phyloP scores from a whole-genome alignment of 2,329 filamentous ascomycete genomes.

The Ilyonectria destructans region DNA sequence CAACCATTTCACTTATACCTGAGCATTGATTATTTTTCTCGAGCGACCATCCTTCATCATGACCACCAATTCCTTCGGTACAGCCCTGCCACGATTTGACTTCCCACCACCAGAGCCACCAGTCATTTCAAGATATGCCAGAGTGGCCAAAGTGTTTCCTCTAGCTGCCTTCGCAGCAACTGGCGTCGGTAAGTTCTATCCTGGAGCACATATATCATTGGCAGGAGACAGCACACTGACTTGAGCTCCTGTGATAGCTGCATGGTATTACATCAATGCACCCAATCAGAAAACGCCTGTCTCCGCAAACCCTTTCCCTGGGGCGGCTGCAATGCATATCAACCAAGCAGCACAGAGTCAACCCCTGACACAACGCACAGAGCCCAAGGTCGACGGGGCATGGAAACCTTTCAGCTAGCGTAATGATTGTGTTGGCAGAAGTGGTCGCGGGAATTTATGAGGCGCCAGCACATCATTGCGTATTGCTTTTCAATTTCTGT shows the following conservation, averaged over 20 bases:
- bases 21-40: background rate
- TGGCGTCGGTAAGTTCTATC: conserved; percentile 10
- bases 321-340: background rate
- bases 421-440: background rate
- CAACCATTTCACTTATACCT: background rate
- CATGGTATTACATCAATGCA: conserved; percentile 12
- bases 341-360: background rate
- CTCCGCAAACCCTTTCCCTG: conserved; percentile 1
- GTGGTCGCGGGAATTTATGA: background rate
- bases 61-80: conserved; percentile 25
- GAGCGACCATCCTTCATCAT: conserved; percentile 7
- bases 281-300: background rate
- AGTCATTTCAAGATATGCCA: conserved; percentile 16
- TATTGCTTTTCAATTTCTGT: background rate
- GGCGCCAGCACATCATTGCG: background rate
- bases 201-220: background rate
- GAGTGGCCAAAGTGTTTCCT: conserved; percentile 14
- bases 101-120: conserved; percentile 15
- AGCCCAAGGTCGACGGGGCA: background rate
- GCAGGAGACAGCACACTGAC: conserved; percentile 4
- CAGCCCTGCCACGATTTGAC: conserved; percentile 23
- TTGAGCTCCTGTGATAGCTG: background rate
- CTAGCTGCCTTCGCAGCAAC: conserved; percentile 16
- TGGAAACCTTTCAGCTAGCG: conserved; percentile 1
- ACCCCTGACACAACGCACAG: background rate